Evolutionary conservation across 2,329 filamentous ascomycete genomes (phyloP), one percentile per base, ranked within the genome.

Genomic region (Periconia macrospinosa): DNA sequence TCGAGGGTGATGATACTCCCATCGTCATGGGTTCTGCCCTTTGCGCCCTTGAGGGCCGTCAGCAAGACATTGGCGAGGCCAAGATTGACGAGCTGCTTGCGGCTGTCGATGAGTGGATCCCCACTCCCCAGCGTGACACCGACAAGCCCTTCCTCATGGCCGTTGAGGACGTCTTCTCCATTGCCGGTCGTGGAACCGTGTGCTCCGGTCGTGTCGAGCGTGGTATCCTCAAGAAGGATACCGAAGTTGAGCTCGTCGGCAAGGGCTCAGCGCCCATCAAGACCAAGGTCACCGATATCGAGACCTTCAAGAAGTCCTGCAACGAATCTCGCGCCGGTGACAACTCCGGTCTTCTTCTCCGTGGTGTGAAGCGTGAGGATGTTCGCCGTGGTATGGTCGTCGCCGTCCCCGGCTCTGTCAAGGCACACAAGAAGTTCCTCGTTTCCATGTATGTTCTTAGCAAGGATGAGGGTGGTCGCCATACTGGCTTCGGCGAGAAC

Each of bases 71-170:
- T 74, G 94, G 94, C 70, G 81, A 83, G 68, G 61, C 87, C 66
- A 94, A 92, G 83, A 94, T 99, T 65, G 92, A 97, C 66, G 90
- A 95, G 79, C 89, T 99, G 49, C 83, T 99, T 72, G 80, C 86
- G 61, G 90, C 92, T 52, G 92, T 99, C 58, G 94, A 99, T 76
- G 82, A 83, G 58, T 99, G 94, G 93, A 99, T 99, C 73, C 94
- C 94, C 57, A 97, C 92, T 41, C 94, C 95, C 53, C 78, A 90
- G 79, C 93, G 94, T 81, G 90, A 96, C 75, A 84, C 93, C 67
- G 93, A 97, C 73, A 97, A 97, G 86, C 94, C 94, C 61, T 99
- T 99, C 88, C 83, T 99, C 74, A 97, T 99, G 92, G 94, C 93
- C 57, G 86, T 99, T 57, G 94, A 99, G 83, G 79, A 82, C 55